Conservation (phyloP, 768 basidiomycete species). For the Chiua virens region DNA sequence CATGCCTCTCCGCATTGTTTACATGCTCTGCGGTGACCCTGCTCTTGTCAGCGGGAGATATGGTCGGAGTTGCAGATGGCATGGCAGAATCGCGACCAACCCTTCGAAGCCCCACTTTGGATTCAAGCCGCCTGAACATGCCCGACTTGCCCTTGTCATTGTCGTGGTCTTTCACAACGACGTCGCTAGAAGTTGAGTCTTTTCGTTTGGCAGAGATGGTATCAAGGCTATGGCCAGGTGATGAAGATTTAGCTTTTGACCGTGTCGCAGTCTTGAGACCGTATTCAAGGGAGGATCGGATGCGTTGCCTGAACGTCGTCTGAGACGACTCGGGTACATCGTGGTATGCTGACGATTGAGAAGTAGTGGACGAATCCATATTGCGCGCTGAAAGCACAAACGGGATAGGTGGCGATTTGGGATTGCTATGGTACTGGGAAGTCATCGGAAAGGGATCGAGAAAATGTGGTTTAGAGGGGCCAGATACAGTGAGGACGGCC, state of each 20-base stretch:
- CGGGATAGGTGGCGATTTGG: constrained; percentile 32
- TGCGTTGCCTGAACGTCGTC: constrained; percentile 55
- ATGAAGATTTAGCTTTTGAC: constrained; percentile 44
- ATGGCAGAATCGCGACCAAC: constrained; percentile 41
- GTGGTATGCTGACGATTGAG: constrained; percentile 25
- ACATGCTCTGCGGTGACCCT: constrained; percentile 28
- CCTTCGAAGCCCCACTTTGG: constrained; percentile 52
- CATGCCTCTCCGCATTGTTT: constrained; percentile 36
- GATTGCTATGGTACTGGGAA: constrained; percentile 40
- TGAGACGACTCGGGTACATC: constrained; percentile 41
- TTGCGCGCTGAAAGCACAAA: constrained; percentile 45
- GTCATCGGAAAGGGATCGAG: constrained; percentile 49
- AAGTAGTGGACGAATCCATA: constrained; percentile 35
- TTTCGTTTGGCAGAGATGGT: constrained; percentile 45
- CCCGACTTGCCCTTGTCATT: constrained; percentile 43
- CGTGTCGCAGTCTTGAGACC: constrained; percentile 64
- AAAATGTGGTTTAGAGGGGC: constrained; percentile 37
- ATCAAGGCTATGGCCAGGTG: constrained; percentile 42
- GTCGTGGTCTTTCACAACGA: constrained; percentile 28
- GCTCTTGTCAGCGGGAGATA: constrained; percentile 29
- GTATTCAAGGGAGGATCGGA: constrained; percentile 68
- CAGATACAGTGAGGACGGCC: constrained; percentile 44
- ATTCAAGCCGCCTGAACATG: constrained; percentile 49
- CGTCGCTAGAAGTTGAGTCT: constrained; percentile 35
- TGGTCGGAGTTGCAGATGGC: constrained; percentile 39